A percentile compares a stretch with the other conserved stretches of the same genome.
phyloP scores from a whole-genome alignment of 345 rosid species.

The Murraya koenigii region DNA sequence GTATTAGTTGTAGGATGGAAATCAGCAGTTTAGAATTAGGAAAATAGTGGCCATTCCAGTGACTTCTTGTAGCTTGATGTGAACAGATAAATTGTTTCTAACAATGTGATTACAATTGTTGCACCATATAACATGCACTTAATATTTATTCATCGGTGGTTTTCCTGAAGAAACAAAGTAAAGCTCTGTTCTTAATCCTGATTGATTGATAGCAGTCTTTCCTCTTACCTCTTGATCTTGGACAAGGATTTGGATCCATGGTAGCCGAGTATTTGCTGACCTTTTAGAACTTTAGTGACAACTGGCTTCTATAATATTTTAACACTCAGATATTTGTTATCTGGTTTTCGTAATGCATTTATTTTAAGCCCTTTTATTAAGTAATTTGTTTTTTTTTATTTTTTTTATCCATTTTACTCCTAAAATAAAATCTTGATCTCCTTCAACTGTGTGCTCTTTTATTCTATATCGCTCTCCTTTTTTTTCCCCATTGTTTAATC shows the following conservation, averaged over 20 bases:
- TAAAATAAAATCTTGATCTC: too few species aligned
- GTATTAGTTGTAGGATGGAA: not conserved
- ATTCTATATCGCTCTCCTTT: too few species aligned
- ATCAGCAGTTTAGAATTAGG: not conserved
- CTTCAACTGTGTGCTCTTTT: too few species aligned
- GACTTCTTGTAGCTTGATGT: not conserved
- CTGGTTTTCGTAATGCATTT: too few species aligned
- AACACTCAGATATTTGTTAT: too few species aligned
- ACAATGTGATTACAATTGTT: not conserved
- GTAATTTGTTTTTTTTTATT: too few species aligned
- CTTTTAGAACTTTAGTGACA: too few species aligned
- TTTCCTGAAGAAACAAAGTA: not conserved
- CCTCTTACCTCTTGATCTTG: not conserved
- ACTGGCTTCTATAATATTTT: too few species aligned
- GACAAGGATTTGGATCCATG: too few species aligned
- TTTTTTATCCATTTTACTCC: too few species aligned
- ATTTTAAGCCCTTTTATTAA: too few species aligned
- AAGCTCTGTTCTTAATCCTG: not conserved
- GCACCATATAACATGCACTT: not conserved
- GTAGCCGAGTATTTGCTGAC: too few species aligned
- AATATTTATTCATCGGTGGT: not conserved
- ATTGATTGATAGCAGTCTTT: not conserved
- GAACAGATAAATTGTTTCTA: not conserved
- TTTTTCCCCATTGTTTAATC: rapidly evolving
- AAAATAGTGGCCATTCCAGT: not conserved